Conservation (phyloP, 768 basidiomycete genomes). For the Trametopsis cervina region DNA sequence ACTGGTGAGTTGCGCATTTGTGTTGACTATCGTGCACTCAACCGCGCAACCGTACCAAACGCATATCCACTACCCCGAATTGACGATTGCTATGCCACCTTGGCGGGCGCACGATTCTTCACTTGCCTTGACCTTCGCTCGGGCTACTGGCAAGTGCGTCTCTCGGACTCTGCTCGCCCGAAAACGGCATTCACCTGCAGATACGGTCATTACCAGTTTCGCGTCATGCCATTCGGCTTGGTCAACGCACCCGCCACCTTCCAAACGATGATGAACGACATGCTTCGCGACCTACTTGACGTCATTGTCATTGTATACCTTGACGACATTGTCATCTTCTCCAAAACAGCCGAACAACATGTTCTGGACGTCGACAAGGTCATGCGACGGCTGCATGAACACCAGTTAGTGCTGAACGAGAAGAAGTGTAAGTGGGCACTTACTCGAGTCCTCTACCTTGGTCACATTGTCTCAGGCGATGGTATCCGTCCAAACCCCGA, state of each 20-base stretch:
- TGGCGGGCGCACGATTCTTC: constrained; percentile 17
- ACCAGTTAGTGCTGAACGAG: constrained; percentile 23
- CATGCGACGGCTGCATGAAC: constrained; percentile 22
- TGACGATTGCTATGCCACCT: constrained; percentile 22
- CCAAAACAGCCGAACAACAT: constrained; percentile 12
- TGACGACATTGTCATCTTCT: constrained; percentile 15
- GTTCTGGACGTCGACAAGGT: constrained; percentile 12
- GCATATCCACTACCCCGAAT: constrained; percentile 28
- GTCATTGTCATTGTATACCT: constrained; percentile 10
- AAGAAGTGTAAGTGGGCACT: constrained; percentile 32
- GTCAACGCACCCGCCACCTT: constrained; percentile 11
- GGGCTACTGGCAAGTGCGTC: constrained; percentile 35
- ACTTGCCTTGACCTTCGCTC: constrained; percentile 33
- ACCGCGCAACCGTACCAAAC: constrained; percentile 28
- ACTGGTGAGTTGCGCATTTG: constrained; percentile 19
- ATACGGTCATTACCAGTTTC: constrained; percentile 29
- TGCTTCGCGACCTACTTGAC: constrained; percentile 13
- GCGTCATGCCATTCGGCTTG: constrained; percentile 29
- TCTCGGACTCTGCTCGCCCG: constrained; percentile 29
- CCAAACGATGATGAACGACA: constrained; percentile 12
- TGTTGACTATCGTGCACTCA: constrained; percentile 24
- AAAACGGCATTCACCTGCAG: constrained; percentile 33
- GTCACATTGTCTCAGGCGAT: constrained; percentile 28
- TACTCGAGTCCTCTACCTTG: constrained; percentile 33
- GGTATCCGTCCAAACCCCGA: constrained; percentile 30